A percentile compares a stretch with the other conserved stretches of the same genome.
Evolutionary conservation across 306 rosid species (phyloP).

Genomic region (Luffa acutangula): DNA sequence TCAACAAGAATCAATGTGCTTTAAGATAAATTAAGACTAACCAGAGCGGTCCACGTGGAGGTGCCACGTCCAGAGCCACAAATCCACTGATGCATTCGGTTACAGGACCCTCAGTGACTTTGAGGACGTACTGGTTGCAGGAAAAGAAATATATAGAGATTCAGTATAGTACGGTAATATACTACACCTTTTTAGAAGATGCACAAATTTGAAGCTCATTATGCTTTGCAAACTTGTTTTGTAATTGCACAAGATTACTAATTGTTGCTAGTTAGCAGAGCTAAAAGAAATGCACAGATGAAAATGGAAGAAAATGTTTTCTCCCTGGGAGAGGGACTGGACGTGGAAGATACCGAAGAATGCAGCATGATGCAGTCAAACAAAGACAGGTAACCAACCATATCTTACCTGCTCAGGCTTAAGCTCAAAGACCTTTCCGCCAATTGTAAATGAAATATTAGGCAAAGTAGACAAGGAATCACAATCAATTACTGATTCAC

Average conservation of each 20-base stretch:
- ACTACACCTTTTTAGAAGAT: background rate
- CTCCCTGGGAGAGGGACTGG: background rate
- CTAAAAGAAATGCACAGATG: background rate
- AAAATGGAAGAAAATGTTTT: background rate
- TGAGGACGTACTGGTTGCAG: constrained; percentile 40
- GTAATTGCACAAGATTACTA: background rate
- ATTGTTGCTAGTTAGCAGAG: background rate
- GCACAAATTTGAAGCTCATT: background rate
- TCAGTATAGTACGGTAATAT: background rate
- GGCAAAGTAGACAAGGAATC: constrained; percentile 45
- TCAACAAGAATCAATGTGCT: background rate
- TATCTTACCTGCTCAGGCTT: constrained; percentile 41
- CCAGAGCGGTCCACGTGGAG: constrained; percentile 72
- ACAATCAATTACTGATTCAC: constrained; percentile 62
- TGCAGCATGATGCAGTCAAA: background rate
- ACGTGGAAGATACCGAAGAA: background rate
- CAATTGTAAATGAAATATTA: constrained; percentile 40
- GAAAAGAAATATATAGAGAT: background rate
- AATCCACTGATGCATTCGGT: constrained; percentile 64
- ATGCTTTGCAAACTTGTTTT: background rate
- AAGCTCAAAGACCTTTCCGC: constrained; percentile 48
- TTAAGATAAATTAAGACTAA: constrained; percentile 2
- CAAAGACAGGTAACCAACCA: background rate
- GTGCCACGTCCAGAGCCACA: constrained; percentile 49
- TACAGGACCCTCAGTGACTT: constrained; percentile 41